Conservation (phyloP, 1,284 basidiomycete species). For the Malassezia arunalokei region DNA sequence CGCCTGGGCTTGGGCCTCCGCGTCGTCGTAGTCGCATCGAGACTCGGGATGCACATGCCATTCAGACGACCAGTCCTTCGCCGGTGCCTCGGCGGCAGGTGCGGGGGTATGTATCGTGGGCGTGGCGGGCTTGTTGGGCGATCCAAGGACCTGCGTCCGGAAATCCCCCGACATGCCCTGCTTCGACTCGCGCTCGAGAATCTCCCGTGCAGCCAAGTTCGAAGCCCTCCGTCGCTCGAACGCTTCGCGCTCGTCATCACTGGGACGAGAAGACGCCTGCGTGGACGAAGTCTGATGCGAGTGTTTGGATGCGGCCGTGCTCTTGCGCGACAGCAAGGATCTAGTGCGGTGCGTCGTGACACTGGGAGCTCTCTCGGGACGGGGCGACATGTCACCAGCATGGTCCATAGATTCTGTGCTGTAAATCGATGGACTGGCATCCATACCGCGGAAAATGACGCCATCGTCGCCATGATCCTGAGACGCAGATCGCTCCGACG, state of each 20-base stretch:
- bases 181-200: constrained; percentile 34
- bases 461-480: constrained; percentile 3
- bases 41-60: background rate
- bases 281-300: background rate
- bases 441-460: constrained; percentile 13
- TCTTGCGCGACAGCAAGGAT: background rate
- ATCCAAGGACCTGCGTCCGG: background rate
- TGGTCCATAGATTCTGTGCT: constrained; percentile 11
- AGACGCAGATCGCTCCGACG: constrained; percentile 5
- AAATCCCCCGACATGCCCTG: constrained; percentile 15
- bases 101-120: background rate
- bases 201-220: constrained; percentile 29
- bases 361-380: background rate
- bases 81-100: background rate
- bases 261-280: background rate
- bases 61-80: background rate
- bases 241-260: constrained; percentile 27
- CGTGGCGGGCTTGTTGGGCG: background rate
- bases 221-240: constrained; percentile 26
- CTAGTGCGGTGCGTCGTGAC: background rate
- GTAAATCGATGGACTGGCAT: constrained; percentile 15
- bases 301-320: background rate
- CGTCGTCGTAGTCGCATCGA: background rate
- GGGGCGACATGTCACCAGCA: background rate
- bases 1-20: background rate